A percentile compares a stretch with the other conserved stretches of the same genome.
Conservation (phyloP, 345 rosid species). For the Salix koriyanagi region DNA sequence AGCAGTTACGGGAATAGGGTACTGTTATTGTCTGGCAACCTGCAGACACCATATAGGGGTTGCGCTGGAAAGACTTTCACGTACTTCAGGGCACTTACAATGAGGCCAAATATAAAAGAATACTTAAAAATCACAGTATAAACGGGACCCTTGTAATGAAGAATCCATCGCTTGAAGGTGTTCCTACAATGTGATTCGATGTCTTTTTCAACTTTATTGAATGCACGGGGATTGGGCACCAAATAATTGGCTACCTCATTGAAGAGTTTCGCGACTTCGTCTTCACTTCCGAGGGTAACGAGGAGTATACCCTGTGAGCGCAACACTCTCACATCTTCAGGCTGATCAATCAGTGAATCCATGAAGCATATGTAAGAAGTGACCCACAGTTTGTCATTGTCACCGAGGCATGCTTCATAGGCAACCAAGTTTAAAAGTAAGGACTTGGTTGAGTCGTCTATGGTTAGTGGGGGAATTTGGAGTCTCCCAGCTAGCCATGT, state of each 20-base stretch:
- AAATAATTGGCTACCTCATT: conserved; percentile 4
- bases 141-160: not conserved
- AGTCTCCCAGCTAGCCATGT: not conserved
- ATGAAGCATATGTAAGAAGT: conserved; percentile 21
- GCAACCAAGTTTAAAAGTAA: not conserved
- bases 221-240: not conserved
- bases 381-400: not conserved
- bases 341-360: conserved; percentile 11
- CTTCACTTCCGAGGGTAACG: conserved; percentile 15
- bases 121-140: not conserved
- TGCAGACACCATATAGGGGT: not conserved
- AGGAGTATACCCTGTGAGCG: conserved; percentile 2
- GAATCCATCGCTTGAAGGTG: not conserved
- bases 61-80: not conserved
- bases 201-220: not conserved
- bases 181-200: not conserved
- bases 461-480: conserved; percentile 5
- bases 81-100: not conserved
- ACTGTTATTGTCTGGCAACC: no score
- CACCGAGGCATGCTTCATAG: not conserved
- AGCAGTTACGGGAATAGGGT: no score
- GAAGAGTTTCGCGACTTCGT: conserved; percentile 9
- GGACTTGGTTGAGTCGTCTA: not conserved
- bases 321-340: conserved; percentile 17
- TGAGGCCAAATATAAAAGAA: not conserved